Conservation (phyloP, 495 filamentous ascomycete genomes). For the Penicillium alfredii region DNA sequence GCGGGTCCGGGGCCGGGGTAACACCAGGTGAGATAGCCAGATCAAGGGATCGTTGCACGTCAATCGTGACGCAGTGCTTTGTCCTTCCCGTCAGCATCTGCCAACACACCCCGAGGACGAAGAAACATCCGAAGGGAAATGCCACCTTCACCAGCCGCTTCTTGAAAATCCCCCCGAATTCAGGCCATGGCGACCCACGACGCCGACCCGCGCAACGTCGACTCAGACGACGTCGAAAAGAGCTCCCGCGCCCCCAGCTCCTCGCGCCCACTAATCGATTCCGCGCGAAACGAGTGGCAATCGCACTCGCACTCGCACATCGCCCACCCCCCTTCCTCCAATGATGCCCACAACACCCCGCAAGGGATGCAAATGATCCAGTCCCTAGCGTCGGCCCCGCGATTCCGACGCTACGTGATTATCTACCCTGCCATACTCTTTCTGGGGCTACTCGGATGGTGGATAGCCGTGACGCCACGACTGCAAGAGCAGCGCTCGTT, state of each 20-base stretch:
- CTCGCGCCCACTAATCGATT: slow-evolving; percentile 39
- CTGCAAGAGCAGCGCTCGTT: slow-evolving; percentile 35
- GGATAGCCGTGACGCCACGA: slow-evolving; percentile 31
- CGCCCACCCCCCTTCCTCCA: slow-evolving; percentile 16
- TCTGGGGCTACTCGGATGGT: slow-evolving; percentile 36
- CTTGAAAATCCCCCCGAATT: neutral
- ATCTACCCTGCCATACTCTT: slow-evolving; percentile 38
- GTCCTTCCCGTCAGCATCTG: too few species aligned
- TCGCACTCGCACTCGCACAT: slow-evolving; percentile 15
- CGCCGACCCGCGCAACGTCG: slow-evolving; percentile 5
- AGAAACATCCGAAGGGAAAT: too few species aligned
- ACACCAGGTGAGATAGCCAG: too few species aligned
- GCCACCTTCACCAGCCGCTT: too few species aligned
- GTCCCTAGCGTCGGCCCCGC: slow-evolving; percentile 37
- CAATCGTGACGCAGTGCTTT: too few species aligned
- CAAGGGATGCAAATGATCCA: slow-evolving; percentile 26
- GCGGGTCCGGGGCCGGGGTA: slow-evolving; percentile 4
- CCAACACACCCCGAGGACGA: too few species aligned
- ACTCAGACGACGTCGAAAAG: slow-evolving; percentile 20
- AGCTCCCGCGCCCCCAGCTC: slow-evolving; percentile 12
- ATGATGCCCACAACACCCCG: slow-evolving; percentile 15
- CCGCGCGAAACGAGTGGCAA: slow-evolving; percentile 45
- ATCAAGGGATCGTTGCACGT: too few species aligned
- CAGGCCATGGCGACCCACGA: slow-evolving; percentile 12
- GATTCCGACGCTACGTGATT: slow-evolving; percentile 43